A percentile compares a stretch with the other conserved stretches of the same genome.
These are phyloP conservation scores for Skeletonema costatum DNA, from an alignment of 108 stramenopile genomes.

Conservation along the genomic window DNA sequence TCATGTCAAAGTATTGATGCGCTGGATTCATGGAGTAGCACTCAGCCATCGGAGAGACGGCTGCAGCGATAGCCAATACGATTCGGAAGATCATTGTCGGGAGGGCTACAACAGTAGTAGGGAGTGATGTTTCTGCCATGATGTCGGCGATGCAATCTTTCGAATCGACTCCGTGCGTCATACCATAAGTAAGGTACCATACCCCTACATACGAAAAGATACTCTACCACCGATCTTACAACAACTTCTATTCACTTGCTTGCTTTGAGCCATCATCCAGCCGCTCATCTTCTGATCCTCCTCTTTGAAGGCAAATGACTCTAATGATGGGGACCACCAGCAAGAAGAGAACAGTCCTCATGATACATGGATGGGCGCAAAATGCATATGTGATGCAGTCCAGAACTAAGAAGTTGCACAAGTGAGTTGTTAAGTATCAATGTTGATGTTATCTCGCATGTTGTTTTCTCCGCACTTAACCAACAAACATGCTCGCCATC, in stretches of 20 bases:
- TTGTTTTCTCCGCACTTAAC: not conserved
- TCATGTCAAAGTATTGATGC: not conserved
- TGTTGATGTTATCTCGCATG: not conserved
- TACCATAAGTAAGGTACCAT: not conserved
- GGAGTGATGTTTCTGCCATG: not conserved
- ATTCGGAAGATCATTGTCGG: not conserved
- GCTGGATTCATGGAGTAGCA: not conserved
- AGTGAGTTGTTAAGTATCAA: conserved; percentile 15
- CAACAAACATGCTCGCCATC: not conserved
- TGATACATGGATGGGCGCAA: conserved; percentile 65
- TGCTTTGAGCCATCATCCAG: too few species aligned
- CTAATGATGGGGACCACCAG: not conserved
- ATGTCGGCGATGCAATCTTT: too few species aligned
- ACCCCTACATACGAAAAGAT: not conserved
- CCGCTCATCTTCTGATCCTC: too few species aligned
- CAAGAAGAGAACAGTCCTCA: conserved; percentile 13
- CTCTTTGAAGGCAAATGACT: too few species aligned
- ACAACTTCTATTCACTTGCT: too few species aligned
- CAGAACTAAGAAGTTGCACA: conserved; percentile 43
- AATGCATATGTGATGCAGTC: conserved; percentile 50
- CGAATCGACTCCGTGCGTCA: not conserved
- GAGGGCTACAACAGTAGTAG: too few species aligned
- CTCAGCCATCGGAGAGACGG: not conserved
- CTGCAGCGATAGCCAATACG: not conserved
- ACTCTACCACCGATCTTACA: not conserved